Evolutionary conservation across 495 filamentous ascomycete species (phyloP).

Genomic region (Penicillium steckii): DNA sequence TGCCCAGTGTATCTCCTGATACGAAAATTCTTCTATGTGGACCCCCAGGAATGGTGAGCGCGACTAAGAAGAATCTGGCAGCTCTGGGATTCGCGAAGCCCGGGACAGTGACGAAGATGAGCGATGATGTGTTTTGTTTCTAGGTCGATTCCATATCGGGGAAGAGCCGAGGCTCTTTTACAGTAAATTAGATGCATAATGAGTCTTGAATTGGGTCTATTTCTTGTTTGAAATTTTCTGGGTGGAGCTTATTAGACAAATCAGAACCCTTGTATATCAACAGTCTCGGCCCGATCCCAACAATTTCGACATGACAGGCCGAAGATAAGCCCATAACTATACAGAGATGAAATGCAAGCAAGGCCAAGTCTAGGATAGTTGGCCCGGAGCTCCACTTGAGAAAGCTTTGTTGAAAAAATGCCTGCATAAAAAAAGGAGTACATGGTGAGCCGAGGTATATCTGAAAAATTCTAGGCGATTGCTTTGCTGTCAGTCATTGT

Average conservation of each 20-base stretch:
- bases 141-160: slow-evolving; percentile 7
- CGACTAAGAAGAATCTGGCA: slow-evolving; percentile 35
- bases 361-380: too few species aligned
- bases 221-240: background rate
- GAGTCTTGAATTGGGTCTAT: background rate
- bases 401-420: too few species aligned
- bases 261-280: background rate
- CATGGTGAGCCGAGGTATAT: too few species aligned
- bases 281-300: background rate
- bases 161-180: background rate
- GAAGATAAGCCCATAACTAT: too few species aligned
- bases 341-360: too few species aligned
- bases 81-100: slow-evolving; percentile 32
- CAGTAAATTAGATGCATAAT: background rate
- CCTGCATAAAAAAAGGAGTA: too few species aligned
- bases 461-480: too few species aligned
- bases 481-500: too few species aligned
- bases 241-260: background rate
- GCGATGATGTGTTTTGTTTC: slow-evolving; percentile 40
- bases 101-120: slow-evolving; percentile 38
- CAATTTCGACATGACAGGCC: background rate
- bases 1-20: slow-evolving; percentile 24
- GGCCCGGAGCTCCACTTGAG: too few species aligned
- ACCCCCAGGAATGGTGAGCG: slow-evolving; percentile 40
- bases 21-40: slow-evolving; percentile 42